phyloP scores from a whole-genome alignment of 805 yeast genomes.

The Zygoascus flipseniorum region DNA sequence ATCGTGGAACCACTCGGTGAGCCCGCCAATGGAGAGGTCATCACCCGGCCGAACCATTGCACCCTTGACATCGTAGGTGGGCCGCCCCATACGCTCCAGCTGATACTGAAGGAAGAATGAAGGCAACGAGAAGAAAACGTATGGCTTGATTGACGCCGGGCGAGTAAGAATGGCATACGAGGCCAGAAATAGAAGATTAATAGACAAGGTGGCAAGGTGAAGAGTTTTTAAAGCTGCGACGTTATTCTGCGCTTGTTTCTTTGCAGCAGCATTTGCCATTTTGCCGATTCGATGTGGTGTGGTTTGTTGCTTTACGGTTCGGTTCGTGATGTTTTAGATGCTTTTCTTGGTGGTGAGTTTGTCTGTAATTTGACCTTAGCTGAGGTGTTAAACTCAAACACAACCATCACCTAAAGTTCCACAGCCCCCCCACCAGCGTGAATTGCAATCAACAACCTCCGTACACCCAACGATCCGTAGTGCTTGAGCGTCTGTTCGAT shows the following conservation, averaged over 20 bases:
- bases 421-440: no score
- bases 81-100: slow-evolving; percentile 55
- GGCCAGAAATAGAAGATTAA: slow-evolving; percentile 36
- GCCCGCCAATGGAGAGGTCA: slow-evolving; percentile 52
- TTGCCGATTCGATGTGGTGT: no score
- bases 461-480: no score
- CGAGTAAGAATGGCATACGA: slow-evolving; percentile 34
- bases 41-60: slow-evolving; percentile 47
- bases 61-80: slow-evolving; percentile 39
- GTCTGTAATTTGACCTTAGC: no score
- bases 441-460: no score
- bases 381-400: no score
- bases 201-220: slow-evolving; percentile 29
- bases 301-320: no score
- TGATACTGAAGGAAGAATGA: slow-evolving; percentile 38
- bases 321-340: no score
- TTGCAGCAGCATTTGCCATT: slow-evolving; percentile 40
- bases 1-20: slow-evolving; percentile 68
- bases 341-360: no score
- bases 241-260: slow-evolving; percentile 32
- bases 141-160: slow-evolving; percentile 40
- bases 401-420: no score
- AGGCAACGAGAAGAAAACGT: slow-evolving; percentile 36
- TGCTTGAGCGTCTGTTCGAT: no score
- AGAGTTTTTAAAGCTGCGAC: slow-evolving; percentile 24